Evolutionary conservation across 129 eudicot genomes (phyloP), one percentile per base, ranked within the genome.

Genomic region (Centaurea solstitialis): DNA sequence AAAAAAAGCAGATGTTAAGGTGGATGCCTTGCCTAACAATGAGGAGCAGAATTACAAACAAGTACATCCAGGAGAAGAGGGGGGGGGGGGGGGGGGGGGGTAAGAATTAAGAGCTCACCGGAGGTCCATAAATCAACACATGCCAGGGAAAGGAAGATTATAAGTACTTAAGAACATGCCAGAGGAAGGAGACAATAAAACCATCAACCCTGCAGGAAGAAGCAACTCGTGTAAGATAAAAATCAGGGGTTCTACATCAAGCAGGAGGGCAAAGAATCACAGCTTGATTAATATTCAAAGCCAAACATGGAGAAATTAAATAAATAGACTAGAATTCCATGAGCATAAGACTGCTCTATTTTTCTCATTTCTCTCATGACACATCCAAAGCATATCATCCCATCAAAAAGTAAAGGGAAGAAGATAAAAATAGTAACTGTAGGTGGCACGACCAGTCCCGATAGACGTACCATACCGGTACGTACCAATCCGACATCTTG

Each of bases 111-210:
- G 62, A 81, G 90, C 98, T 94, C 81, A 94, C 98, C 17, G 99
- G 91, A 81, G 99, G 97, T 43, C 99, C 99, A 87, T 87, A 88
- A 30, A 96, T 91, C 13, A 96, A 87, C 82, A 93, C 84, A 77
- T 96, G 99, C 61, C 99, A 39, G 99, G 98, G 57, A 93, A 82
- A 62, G 99, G 98, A 85, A 95, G 91, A 87, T 87, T 71, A 78
- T 89, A 90, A 68, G 70, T 76, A 85, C 86, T 87, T 71, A 89
- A 86, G 82, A 89, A 85, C 83, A 84, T 85, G 30, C 88, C 93
- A 88, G 87, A 91, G 47, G 88, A 70, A 79, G 97, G 88, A 75
- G 98, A 96, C 78, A 96, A 65, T 68, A 91, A 71, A 70, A 79
- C 85, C 61, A 61, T 87, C 79, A 96, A 87, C 85, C 98, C 98